Evolutionary conservation across 2,329 filamentous ascomycete genomes (phyloP).

Genomic region (Zasmidium angulare): DNA sequence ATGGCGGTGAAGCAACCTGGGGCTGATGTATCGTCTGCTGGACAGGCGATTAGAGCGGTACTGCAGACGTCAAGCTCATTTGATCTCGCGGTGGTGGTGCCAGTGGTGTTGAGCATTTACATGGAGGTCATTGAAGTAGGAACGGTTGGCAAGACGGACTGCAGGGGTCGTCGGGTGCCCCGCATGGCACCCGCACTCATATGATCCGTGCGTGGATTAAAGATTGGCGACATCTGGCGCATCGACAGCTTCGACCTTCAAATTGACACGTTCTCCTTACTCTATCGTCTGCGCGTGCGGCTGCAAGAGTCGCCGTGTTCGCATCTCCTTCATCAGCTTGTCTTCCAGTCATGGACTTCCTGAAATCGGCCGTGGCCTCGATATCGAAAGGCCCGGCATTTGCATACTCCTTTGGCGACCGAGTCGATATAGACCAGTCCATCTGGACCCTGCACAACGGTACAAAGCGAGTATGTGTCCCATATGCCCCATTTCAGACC

Average conservation of each 20-base stretch:
- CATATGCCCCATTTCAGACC: background rate
- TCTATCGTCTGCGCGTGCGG: background rate
- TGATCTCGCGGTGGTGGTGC: background rate
- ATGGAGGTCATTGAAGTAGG: background rate
- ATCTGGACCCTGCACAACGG: conserved; percentile 97
- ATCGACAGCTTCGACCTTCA: background rate
- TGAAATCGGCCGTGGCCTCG: conserved; percentile 95
- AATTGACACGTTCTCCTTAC: background rate
- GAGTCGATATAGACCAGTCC: conserved; percentile 86
- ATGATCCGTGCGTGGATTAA: background rate
- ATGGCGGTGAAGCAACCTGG: no score
- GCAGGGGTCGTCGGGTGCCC: background rate
- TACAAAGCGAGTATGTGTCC: conserved; percentile 70
- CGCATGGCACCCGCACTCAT: background rate
- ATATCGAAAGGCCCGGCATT: conserved; percentile 94
- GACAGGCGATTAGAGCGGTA: no score
- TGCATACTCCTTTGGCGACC: conserved; percentile 88
- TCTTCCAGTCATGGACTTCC: conserved; percentile 74
- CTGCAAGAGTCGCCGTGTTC: background rate
- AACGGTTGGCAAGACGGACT: background rate
- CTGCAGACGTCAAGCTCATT: background rate
- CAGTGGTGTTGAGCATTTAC: background rate
- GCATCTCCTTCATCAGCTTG: background rate
- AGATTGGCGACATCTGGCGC: background rate
- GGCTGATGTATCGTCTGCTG: no score